These are phyloP conservation scores for Boletus pseudopeckii DNA, from an alignment of 768 basidiomycete genomes.

Conservation along the genomic window DNA sequence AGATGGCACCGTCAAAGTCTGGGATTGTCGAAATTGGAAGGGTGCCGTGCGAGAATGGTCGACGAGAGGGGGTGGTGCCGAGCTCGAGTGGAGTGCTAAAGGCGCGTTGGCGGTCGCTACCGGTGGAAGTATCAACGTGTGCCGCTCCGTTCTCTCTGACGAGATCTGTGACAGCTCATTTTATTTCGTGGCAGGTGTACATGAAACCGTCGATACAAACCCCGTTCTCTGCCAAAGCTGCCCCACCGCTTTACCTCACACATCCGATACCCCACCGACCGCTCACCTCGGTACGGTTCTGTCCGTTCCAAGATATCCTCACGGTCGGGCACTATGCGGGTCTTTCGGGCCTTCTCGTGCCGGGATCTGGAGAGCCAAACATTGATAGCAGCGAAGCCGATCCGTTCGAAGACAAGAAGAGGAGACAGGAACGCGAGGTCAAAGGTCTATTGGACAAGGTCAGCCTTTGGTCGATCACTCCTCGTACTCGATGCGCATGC, in stretches of 20 bases:
- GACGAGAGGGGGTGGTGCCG: conserved; percentile 62
- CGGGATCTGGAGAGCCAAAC: conserved; percentile 91
- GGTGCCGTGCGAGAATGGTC: conserved; percentile 79
- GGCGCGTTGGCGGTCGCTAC: conserved; percentile 80
- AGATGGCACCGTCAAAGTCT: conserved; percentile 89
- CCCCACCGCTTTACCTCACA: conserved; percentile 85
- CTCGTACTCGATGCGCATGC: background rate
- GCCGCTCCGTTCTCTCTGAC: conserved; percentile 14
- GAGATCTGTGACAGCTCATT: background rate
- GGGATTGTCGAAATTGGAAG: conserved; percentile 98
- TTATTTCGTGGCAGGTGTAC: conserved; percentile 55
- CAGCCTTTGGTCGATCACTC: background rate
- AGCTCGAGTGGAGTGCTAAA: conserved; percentile 81
- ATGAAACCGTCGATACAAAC: conserved; percentile 61
- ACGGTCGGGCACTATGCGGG: conserved; percentile 76
- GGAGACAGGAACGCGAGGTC: conserved; percentile 87
- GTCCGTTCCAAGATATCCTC: conserved; percentile 84
- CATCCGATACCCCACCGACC: conserved; percentile 81
- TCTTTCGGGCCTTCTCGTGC: conserved; percentile 82
- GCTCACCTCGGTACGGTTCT: conserved; percentile 73
- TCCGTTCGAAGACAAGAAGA: conserved; percentile 84
- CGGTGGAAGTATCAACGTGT: conserved; percentile 80
- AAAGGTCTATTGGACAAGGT: conserved; percentile 88
- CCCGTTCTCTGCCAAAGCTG: conserved; percentile 42
- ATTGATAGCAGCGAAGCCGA: conserved; percentile 93